A percentile compares a stretch with the other conserved stretches of the same genome.
These are phyloP conservation scores for Citrus australasica DNA, from an alignment of 345 rosid genomes.

Conservation along the genomic window DNA sequence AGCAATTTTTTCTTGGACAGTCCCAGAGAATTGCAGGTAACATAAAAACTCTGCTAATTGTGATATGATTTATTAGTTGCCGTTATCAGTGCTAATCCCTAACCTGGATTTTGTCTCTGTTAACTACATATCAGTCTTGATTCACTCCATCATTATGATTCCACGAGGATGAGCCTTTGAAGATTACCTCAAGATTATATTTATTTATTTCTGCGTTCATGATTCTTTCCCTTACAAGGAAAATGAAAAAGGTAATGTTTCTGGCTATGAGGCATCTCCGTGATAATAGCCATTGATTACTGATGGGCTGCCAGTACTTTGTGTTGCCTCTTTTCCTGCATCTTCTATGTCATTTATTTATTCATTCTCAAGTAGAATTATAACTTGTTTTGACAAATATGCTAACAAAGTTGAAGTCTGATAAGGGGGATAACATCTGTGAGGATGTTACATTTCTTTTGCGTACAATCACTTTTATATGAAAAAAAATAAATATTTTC, in stretches of 20 bases:
- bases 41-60: neutral
- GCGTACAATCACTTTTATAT: neutral
- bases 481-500: neutral
- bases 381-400: neutral
- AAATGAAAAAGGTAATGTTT: slow-evolving; percentile 15
- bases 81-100: neutral
- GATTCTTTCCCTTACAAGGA: neutral
- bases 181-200: slow-evolving; percentile 22
- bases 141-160: slow-evolving; percentile 31
- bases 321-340: neutral
- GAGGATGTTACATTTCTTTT: neutral
- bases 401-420: neutral
- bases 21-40: slow-evolving; percentile 87
- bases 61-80: neutral
- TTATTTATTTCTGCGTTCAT: neutral
- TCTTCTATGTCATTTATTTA: neutral
- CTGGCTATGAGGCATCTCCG: slow-evolving; percentile 1
- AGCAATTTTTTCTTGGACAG: slow-evolving; percentile 52
- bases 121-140: slow-evolving; percentile 37
- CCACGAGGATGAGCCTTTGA: slow-evolving; percentile 13
- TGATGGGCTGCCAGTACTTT: neutral
- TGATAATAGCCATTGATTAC: neutral
- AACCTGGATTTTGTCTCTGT: slow-evolving; percentile 1
- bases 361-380: neutral
- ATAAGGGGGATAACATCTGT: neutral